These are phyloP conservation scores for Vicia villosa DNA, from an alignment of 306 rosid genomes.

Conservation along the genomic window DNA sequence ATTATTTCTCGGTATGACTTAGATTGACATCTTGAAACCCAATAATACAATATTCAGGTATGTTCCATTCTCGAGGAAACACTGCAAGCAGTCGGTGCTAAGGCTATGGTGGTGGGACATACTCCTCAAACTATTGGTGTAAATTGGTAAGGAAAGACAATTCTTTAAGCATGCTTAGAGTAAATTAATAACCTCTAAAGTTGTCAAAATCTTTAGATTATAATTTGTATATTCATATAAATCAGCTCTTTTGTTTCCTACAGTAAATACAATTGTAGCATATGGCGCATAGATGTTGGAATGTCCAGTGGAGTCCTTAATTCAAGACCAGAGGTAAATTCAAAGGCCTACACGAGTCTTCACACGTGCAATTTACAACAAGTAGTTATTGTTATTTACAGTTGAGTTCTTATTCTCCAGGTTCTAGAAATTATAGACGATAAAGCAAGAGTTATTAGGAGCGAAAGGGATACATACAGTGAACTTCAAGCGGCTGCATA, in stretches of 20 bases:
- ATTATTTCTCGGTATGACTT: constrained; percentile 11
- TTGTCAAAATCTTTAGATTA: constrained; percentile 5
- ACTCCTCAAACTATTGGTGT: constrained; percentile 92
- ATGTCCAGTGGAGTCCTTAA: constrained; percentile 97
- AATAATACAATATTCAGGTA: constrained; percentile 51
- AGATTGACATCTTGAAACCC: constrained; percentile 32
- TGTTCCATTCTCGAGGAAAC: constrained; percentile 77
- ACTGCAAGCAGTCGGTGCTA: constrained; percentile 79
- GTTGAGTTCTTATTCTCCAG: constrained; percentile 46
- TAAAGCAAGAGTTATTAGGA: constrained; percentile 73
- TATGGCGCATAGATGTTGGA: constrained; percentile 98
- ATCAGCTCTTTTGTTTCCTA: constrained; percentile 33
- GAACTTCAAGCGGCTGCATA: constrained; percentile 64
- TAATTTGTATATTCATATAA: constrained; percentile 9
- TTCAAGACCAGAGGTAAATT: constrained; percentile 89
- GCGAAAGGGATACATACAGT: constrained; percentile 53
- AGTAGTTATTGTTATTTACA: constrained; percentile 23
- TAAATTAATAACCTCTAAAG: constrained; percentile 1
- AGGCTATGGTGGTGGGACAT: constrained; percentile 97
- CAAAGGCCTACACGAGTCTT: not conserved
- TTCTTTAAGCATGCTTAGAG: constrained; percentile 7
- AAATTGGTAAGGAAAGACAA: constrained; percentile 62
- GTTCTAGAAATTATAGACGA: constrained; percentile 76
- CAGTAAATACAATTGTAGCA: constrained; percentile 91
- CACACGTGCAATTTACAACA: not conserved